Conservation (phyloP, 1,284 basidiomycete species). For the Salmacisia buchloeana region DNA sequence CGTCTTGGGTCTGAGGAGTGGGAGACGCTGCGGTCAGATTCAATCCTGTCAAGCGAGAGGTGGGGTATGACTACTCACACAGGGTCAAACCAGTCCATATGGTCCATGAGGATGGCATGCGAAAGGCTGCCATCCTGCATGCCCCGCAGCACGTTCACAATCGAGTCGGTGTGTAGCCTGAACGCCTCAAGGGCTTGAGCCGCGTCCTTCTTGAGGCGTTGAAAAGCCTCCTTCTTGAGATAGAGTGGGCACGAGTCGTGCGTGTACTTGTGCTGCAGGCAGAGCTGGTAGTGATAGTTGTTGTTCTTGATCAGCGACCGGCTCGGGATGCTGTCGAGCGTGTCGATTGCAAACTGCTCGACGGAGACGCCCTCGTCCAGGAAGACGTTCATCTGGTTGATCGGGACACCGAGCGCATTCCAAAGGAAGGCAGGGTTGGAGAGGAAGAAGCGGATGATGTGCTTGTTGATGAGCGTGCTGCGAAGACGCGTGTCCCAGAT, state of each 20-base stretch:
- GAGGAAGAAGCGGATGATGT: slow-evolving; percentile 61
- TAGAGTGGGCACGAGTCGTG: slow-evolving; percentile 67
- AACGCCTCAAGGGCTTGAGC: slow-evolving; percentile 61
- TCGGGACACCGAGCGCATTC: slow-evolving; percentile 74
- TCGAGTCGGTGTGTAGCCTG: slow-evolving; percentile 71
- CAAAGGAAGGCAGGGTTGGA: slow-evolving; percentile 62
- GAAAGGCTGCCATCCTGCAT: slow-evolving; percentile 41
- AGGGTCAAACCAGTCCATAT: slow-evolving; percentile 59
- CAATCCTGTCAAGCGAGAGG: neutral
- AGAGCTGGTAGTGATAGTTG: slow-evolving; percentile 52
- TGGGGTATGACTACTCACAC: slow-evolving; percentile 19
- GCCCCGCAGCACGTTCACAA: slow-evolving; percentile 61
- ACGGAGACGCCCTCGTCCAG: slow-evolving; percentile 59
- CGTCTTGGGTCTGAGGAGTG: slow-evolving; percentile 10
- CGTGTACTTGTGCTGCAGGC: slow-evolving; percentile 65
- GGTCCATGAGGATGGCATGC: slow-evolving; percentile 67
- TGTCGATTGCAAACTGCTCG: slow-evolving; percentile 49
- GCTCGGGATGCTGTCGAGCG: slow-evolving; percentile 44
- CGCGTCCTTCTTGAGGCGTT: slow-evolving; percentile 58
- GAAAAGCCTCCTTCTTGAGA: slow-evolving; percentile 65
- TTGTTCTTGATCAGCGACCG: slow-evolving; percentile 38
- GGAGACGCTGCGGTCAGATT: slow-evolving; percentile 61
- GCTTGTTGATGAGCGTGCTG: slow-evolving; percentile 64
- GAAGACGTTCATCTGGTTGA: slow-evolving; percentile 68
- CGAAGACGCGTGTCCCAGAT: slow-evolving; percentile 64